phyloP scores from a whole-genome alignment of 768 basidiomycete genomes.

The Kwoniella sp. region DNA sequence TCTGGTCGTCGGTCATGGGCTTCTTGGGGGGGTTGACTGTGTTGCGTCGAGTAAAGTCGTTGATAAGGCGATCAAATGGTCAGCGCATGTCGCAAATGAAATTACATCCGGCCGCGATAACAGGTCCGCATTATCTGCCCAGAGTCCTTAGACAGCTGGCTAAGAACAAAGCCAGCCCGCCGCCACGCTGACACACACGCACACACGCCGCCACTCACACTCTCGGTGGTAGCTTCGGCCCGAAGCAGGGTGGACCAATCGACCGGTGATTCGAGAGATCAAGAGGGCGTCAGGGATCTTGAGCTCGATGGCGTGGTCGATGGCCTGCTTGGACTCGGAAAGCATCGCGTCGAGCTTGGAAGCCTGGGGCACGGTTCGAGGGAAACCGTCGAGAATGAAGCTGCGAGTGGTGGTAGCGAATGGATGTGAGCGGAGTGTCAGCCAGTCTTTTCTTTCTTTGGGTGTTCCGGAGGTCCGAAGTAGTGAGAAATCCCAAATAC shows the following conservation, averaged over 20 bases:
- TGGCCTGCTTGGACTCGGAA: constrained; percentile 73
- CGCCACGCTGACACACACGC: no score
- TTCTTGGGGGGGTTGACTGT: constrained; percentile 89
- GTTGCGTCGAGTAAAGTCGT: not conserved
- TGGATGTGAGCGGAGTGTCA: constrained; percentile 1
- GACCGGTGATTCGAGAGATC: constrained; percentile 96
- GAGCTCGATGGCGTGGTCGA: constrained; percentile 84
- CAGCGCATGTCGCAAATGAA: no score
- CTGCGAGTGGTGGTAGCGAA: no score
- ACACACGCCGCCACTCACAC: constrained; percentile 77
- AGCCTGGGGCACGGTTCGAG: constrained; percentile 93
- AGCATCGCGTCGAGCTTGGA: constrained; percentile 96
- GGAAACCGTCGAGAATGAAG: constrained; percentile 99
- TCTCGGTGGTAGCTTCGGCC: constrained; percentile 94
- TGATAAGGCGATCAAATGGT: no score
- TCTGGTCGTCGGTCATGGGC: constrained; percentile 85
- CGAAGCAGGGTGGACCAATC: constrained; percentile 83
- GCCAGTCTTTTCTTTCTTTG: not conserved
- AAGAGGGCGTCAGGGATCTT: constrained; percentile 91
- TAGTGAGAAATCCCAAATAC: no score
- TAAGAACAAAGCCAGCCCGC: no score
- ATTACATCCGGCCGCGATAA: no score
- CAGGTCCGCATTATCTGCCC: no score
- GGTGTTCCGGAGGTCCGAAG: no score
- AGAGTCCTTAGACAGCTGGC: no score